Evolutionary conservation across 148 eudicot species (phyloP).

Genomic region (Rhododendron griersonianum): DNA sequence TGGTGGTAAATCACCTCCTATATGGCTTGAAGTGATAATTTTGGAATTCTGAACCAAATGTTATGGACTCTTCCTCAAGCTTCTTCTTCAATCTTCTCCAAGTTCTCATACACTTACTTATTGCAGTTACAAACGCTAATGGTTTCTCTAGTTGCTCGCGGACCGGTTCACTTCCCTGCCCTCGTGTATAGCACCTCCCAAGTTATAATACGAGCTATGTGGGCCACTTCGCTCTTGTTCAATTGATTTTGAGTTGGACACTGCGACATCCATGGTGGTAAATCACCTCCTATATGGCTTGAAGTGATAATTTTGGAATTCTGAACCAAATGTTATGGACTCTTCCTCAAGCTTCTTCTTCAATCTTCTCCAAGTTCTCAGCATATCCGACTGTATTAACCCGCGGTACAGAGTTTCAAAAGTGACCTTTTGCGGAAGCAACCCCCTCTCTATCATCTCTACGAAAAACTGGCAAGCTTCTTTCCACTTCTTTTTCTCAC

Average conservation of each 20-base stretch:
- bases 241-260: not conserved
- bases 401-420: constrained; percentile 87
- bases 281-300: constrained; percentile 76
- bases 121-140: not conserved
- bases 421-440: constrained; percentile 81
- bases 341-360: constrained; percentile 94
- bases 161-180: not conserved
- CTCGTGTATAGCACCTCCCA: not conserved
- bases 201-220: not conserved
- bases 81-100: constrained; percentile 95
- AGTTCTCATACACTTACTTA: constrained; percentile 62
- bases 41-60: constrained; percentile 80
- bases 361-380: constrained; percentile 91
- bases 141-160: not conserved
- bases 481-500: constrained; percentile 77
- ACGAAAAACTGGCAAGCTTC: constrained; percentile 75
- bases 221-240: not conserved
- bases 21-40: constrained; percentile 76
- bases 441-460: constrained; percentile 93
- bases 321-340: constrained; percentile 70
- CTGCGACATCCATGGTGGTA: not conserved
- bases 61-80: constrained; percentile 79
- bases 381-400: constrained; percentile 76
- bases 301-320: constrained; percentile 72
- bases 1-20: constrained; percentile 43